These are phyloP conservation scores for Cladosporium halotolerans DNA, from an alignment of 2,329 filamentous ascomycete genomes.

Conservation along the genomic window DNA sequence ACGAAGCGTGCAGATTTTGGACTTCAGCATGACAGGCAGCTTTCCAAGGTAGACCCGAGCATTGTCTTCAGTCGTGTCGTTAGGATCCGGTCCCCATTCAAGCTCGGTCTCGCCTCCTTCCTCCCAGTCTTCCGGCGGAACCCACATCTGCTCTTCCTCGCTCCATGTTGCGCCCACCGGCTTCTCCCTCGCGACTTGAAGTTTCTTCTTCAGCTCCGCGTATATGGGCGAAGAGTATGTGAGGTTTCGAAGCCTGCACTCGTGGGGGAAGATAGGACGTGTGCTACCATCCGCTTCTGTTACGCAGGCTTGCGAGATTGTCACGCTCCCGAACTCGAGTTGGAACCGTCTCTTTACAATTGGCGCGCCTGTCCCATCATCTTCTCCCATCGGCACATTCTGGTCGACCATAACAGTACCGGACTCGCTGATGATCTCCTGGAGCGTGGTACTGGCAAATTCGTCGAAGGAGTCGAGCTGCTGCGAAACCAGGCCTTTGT, in stretches of 20 bases:
- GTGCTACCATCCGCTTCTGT: constrained; percentile 90
- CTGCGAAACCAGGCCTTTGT: constrained; percentile 91
- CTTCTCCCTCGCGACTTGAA: constrained; percentile 74
- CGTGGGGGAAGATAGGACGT: constrained; percentile 80
- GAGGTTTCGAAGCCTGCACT: constrained; percentile 89
- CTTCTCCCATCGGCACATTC: constrained; percentile 68
- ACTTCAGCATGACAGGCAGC: constrained; percentile 96
- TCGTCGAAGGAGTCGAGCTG: constrained; percentile 98
- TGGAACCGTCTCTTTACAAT: constrained; percentile 88
- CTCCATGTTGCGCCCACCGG: constrained; percentile 56
- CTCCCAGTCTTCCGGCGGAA: constrained; percentile 30
- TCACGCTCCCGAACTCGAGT: constrained; percentile 86
- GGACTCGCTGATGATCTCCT: constrained; percentile 90
- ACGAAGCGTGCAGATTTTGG: constrained; percentile 85
- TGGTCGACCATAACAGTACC: constrained; percentile 89
- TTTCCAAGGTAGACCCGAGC: constrained; percentile 88
- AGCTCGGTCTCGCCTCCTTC: constrained; percentile 42
- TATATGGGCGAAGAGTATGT: constrained; percentile 93
- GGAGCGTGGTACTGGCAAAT: constrained; percentile 88
- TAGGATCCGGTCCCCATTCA: constrained; percentile 37
- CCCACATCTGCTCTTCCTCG: constrained; percentile 53
- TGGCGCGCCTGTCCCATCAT: constrained; percentile 57
- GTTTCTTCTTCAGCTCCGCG: constrained; percentile 77
- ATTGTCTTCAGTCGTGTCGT: constrained; percentile 42
- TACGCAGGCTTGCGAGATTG: constrained; percentile 82